Evolutionary conservation across 257 asterid genomes (phyloP).

Genomic region (Gentiana macrophylla): DNA sequence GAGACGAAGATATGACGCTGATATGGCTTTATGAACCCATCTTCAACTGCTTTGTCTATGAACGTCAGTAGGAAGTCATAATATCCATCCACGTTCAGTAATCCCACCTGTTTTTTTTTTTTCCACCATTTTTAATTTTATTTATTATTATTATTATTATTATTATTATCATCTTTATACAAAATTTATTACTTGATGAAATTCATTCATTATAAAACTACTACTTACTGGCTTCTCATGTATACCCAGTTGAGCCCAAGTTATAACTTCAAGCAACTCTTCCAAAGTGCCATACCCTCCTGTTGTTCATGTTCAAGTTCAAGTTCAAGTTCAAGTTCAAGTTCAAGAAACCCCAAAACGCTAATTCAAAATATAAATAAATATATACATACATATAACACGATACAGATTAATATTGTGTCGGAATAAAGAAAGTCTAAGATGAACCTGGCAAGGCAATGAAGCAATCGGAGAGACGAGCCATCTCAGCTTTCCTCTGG

Average conservation of each 20-base stretch:
- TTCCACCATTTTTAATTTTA: too few relatives aligned
- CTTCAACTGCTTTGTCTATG: constrained; percentile 79
- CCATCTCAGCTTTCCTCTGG: constrained; percentile 76
- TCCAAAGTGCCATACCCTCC: constrained; percentile 83
- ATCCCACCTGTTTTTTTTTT: constrained; percentile 43
- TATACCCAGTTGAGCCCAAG: constrained; percentile 78
- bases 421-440: neutral
- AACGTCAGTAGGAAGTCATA: constrained; percentile 49
- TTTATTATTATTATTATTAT: too few relatives aligned
- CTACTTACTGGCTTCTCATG: constrained; percentile 60
- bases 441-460: constrained; percentile 61
- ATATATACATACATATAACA: too few relatives aligned
- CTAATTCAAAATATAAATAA: too few relatives aligned
- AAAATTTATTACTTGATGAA: too few relatives aligned
- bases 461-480: constrained; percentile 59
- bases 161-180: too few relatives aligned
- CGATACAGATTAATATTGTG: too few relatives aligned
- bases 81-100: constrained; percentile 73
- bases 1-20: constrained; percentile 62
- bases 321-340: too few relatives aligned
- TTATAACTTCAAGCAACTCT: constrained; percentile 55
- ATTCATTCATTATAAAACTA: too few relatives aligned
- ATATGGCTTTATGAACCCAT: constrained; percentile 57
- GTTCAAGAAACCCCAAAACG: too few relatives aligned
- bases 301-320: neutral